These are phyloP conservation scores for Aureobasidium leucospermi DNA, from an alignment of 2,329 filamentous ascomycete genomes.

Conservation along the genomic window DNA sequence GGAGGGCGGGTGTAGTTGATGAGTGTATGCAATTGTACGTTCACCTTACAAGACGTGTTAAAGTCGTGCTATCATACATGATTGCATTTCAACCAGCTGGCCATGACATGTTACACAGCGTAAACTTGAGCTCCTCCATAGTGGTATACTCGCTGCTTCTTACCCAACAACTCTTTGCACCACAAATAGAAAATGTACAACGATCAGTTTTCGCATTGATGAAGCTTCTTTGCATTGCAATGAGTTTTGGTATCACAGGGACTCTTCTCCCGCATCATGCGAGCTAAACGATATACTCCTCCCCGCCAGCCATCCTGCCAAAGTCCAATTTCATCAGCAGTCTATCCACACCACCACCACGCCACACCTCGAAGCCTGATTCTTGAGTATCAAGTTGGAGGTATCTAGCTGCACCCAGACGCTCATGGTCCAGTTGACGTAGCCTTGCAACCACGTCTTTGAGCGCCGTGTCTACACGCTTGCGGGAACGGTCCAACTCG, in stretches of 20 bases:
- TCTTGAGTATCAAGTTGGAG: constrained; percentile 21
- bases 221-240: not conserved
- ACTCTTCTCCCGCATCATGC: not conserved
- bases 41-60: not conserved
- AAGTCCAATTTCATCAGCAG: constrained; percentile 86
- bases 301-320: constrained; percentile 28
- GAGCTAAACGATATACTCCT: constrained; percentile 18
- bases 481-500: constrained; percentile 58
- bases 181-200: no score
- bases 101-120: not conserved
- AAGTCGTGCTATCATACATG: no score
- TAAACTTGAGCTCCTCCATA: no score
- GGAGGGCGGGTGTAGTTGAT: not conserved
- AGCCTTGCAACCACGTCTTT: constrained; percentile 52
- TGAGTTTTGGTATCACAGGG: not conserved
- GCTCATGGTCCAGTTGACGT: constrained; percentile 52
- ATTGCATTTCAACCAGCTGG: not conserved
- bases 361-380: constrained; percentile 56
- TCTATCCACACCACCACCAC: constrained; percentile 72
- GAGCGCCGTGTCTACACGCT: constrained; percentile 59
- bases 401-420: constrained; percentile 29
- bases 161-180: no score
- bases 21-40: not conserved
- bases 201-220: no score
- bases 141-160: no score